Evolutionary conservation across 2,329 filamentous ascomycete species (phyloP).

Genomic region (Fusarium albidum): DNA sequence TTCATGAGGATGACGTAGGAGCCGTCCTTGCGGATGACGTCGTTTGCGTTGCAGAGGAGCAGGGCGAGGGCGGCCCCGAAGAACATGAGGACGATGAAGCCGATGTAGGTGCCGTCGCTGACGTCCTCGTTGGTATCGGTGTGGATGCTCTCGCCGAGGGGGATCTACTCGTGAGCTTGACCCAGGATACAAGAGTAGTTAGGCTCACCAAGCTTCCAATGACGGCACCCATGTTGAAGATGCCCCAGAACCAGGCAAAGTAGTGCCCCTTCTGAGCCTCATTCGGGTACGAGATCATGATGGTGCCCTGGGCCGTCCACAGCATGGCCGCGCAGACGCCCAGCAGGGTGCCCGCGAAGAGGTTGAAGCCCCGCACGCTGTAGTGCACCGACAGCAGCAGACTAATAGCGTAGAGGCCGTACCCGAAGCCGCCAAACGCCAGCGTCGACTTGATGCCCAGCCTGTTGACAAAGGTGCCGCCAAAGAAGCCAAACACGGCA

Average conservation of each 20-base stretch:
- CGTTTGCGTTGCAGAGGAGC: conserved; percentile 72
- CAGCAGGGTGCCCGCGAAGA: too few relatives aligned
- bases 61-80: conserved; percentile 73
- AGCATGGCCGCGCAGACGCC: too few relatives aligned
- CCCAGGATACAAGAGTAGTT: too few relatives aligned
- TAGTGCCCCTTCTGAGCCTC: too few relatives aligned
- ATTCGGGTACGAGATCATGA: too few relatives aligned
- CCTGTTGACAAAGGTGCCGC: conserved; percentile 75
- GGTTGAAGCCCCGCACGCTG: too few relatives aligned
- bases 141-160: not conserved
- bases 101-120: conserved; percentile 80
- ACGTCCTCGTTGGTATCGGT: conserved; percentile 61
- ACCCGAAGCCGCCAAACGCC: conserved; percentile 47
- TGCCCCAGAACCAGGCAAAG: too few relatives aligned
- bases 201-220: too few relatives aligned
- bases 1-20: conserved; percentile 85
- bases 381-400: conserved; percentile 33
- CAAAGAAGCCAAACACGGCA: conserved; percentile 70
- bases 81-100: conserved; percentile 81
- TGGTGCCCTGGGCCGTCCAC: too few relatives aligned
- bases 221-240: too few relatives aligned
- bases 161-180: too few relatives aligned
- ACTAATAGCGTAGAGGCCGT: conserved; percentile 69
- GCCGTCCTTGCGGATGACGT: conserved; percentile 77
- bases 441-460: conserved; percentile 10